Conservation (phyloP, 2,329 filamentous ascomycete genomes). For the Trichoderma arundinaceum region DNA sequence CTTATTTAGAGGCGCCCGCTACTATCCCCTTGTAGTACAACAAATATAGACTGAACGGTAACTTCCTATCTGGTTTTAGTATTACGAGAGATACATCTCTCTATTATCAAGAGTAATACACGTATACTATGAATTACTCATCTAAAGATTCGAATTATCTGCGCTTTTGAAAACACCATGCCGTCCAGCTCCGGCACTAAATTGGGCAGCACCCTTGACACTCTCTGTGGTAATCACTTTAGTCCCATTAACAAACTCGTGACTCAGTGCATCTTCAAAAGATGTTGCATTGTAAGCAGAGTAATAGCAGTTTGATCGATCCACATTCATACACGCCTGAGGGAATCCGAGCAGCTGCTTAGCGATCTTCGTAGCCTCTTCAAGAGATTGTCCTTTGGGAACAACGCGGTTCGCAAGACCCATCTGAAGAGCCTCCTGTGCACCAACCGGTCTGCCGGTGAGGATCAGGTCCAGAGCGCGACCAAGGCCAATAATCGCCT, state of each 20-base stretch:
- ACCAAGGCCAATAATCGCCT: conserved; percentile 57
- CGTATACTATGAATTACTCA: too few relatives aligned
- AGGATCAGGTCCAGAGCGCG: conserved; percentile 63
- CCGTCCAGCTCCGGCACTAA: conserved; percentile 18
- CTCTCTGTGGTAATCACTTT: conserved; percentile 13
- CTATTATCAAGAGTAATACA: not conserved
- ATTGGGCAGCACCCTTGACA: conserved; percentile 15
- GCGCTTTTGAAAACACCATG: conserved; percentile 19
- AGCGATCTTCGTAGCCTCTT: conserved; percentile 56
- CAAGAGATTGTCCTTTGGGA: conserved; percentile 54
- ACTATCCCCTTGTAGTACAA: not conserved
- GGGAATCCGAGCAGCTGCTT: conserved; percentile 55
- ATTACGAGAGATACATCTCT: not conserved
- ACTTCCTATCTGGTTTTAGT: too few relatives aligned
- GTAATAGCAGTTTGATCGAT: conserved; percentile 56
- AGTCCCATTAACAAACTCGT: conserved; percentile 47
- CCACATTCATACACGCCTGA: conserved; percentile 57
- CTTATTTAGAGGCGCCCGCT: not conserved
- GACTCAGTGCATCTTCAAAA: conserved; percentile 56
- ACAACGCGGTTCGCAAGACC: conserved; percentile 61
- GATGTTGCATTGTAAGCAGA: conserved; percentile 54
- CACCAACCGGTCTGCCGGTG: conserved; percentile 56
- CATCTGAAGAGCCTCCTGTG: conserved; percentile 56
- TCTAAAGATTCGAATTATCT: conserved; percentile 25
- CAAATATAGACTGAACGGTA: not conserved